Conservation (phyloP, 495 filamentous ascomycete genomes). For the Aspergillus ostianus region DNA sequence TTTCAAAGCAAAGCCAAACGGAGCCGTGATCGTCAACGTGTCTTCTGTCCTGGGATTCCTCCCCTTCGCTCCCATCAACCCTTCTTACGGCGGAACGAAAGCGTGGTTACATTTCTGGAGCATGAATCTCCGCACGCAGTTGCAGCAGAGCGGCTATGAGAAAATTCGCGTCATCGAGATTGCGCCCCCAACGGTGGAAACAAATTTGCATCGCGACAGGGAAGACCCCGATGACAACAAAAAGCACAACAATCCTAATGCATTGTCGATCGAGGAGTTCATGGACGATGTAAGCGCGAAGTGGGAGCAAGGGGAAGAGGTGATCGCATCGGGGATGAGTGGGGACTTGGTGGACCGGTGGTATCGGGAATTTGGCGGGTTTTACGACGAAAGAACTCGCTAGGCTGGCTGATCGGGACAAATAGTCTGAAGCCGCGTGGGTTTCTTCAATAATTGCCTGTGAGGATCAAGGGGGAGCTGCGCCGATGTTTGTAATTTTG, state of each 20-base stretch:
- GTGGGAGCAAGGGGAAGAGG: constrained; percentile 39
- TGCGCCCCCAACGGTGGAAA: constrained; percentile 46
- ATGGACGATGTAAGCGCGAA: constrained; percentile 36
- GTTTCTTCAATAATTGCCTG: not conserved
- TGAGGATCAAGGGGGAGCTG: not conserved
- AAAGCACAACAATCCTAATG: constrained; percentile 42
- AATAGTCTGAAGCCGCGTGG: not conserved
- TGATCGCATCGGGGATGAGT: constrained; percentile 34
- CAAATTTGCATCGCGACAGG: constrained; percentile 49
- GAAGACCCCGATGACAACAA: constrained; percentile 51
- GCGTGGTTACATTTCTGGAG: constrained; percentile 49
- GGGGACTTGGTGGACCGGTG: constrained; percentile 33
- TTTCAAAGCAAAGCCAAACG: constrained; percentile 29
- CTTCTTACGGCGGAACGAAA: constrained; percentile 50
- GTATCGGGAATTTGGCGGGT: constrained; percentile 34
- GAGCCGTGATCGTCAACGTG: constrained; percentile 44
- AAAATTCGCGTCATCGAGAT: constrained; percentile 46
- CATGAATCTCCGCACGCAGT: constrained; percentile 45
- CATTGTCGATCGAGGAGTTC: constrained; percentile 45
- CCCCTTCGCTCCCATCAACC: constrained; percentile 43
- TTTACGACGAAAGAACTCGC: constrained; percentile 11
- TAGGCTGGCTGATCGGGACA: not conserved
- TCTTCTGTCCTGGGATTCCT: constrained; percentile 45
- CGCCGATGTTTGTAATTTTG: not conserved
- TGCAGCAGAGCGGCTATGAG: constrained; percentile 24